phyloP scores from a whole-genome alignment of 1,139 yeast genomes.

The Sugiyamaella xylanicola region DNA sequence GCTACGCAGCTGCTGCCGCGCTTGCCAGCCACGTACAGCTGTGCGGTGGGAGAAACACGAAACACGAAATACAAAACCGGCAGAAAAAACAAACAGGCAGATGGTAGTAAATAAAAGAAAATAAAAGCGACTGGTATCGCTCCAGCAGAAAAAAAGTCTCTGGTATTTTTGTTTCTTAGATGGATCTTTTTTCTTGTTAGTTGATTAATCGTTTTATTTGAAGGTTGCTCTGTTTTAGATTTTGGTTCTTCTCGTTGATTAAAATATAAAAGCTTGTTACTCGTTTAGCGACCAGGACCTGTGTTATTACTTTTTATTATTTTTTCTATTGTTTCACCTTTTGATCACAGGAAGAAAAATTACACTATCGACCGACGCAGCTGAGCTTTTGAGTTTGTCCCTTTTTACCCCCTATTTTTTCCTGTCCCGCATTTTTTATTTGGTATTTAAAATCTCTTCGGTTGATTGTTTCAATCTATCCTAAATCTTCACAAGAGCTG shows the following conservation, averaged over 20 bases:
- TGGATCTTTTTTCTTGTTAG: not conserved
- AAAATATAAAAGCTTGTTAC: not conserved
- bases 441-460: too few species aligned
- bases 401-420: not conserved
- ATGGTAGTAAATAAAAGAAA: not conserved
- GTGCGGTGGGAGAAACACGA: not conserved
- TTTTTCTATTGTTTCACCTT: conserved; percentile 1
- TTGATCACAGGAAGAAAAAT: not conserved
- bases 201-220: not conserved
- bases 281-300: not conserved
- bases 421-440: not conserved
- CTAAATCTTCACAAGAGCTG: not conserved
- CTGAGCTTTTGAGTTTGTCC: not conserved
- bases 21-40: not conserved
- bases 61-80: not conserved
- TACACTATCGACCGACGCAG: not conserved
- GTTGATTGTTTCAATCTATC: too few species aligned
- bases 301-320: not conserved
- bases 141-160: not conserved
- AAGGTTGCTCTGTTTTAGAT: not conserved
- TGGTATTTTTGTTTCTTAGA: not conserved
- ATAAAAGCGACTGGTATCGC: conserved; percentile 1
- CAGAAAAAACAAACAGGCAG: not conserved
- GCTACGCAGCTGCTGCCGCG: too few species aligned
- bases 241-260: not conserved